Conservation (phyloP, 345 rosid species). For the Sonneratia alba region DNA sequence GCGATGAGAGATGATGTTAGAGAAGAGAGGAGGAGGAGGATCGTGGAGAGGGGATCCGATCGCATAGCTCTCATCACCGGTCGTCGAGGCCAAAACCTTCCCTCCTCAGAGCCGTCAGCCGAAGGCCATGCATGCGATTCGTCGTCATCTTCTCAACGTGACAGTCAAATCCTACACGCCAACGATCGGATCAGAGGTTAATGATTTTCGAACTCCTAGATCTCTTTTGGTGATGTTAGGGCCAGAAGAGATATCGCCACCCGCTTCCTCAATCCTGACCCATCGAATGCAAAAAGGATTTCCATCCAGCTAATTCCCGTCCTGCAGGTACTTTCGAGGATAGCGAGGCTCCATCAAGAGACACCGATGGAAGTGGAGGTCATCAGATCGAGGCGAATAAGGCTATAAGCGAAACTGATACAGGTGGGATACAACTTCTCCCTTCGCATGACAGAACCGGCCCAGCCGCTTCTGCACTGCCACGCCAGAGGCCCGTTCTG, state of each 20-base stretch:
- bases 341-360: background rate
- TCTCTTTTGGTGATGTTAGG: background rate
- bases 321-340: background rate
- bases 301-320: background rate
- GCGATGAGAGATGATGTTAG: slow-evolving; percentile 10
- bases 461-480: background rate
- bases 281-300: background rate
- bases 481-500: background rate
- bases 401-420: background rate
- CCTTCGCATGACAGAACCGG: background rate
- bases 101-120: too few relatives aligned
- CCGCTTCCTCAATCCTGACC: background rate
- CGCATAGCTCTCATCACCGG: slow-evolving; percentile 49
- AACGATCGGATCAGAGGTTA: background rate
- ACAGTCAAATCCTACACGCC: background rate
- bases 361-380: background rate
- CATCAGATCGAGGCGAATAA: background rate
- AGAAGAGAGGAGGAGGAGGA: slow-evolving; percentile 39
- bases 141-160: background rate
- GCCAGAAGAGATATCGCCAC: background rate
- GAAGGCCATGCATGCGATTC: too few relatives aligned
- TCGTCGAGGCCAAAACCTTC: background rate
- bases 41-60: slow-evolving; percentile 45
- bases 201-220: background rate
- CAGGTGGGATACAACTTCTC: background rate